Evolutionary conservation across 2,329 filamentous ascomycete genomes (phyloP).

Genomic region (Sporothrix brasiliensis): DNA sequence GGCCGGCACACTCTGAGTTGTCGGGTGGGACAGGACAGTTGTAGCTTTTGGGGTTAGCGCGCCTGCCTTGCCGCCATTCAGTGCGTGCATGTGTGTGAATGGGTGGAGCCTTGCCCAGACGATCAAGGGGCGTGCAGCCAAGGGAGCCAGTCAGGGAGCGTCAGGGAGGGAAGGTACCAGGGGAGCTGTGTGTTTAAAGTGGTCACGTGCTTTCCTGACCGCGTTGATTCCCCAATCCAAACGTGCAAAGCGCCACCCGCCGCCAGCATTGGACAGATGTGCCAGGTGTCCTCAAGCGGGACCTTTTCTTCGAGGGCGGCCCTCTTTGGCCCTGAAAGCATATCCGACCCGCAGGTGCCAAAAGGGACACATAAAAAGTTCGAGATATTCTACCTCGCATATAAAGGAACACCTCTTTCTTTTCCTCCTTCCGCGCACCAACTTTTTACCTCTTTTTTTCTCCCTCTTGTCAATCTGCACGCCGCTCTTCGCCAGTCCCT

Average conservation of each 20-base stretch:
- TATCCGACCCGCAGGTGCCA: slow-evolving; percentile 19
- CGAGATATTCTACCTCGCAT: slow-evolving; percentile 21
- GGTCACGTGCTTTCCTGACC: slow-evolving; percentile 21
- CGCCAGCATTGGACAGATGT: slow-evolving; percentile 31
- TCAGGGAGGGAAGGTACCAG: background rate
- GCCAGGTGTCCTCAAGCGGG: slow-evolving; percentile 38
- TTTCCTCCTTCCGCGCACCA: slow-evolving; percentile 10
- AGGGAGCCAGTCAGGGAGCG: slow-evolving; percentile 12
- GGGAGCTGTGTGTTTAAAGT: background rate
- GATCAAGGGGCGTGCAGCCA: slow-evolving; percentile 19
- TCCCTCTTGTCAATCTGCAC: slow-evolving; percentile 7
- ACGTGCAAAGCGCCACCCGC: slow-evolving; percentile 25
- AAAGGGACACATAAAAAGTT: slow-evolving; percentile 31
- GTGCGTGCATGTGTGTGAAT: slow-evolving; percentile 1
- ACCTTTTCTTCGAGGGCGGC: slow-evolving; percentile 15
- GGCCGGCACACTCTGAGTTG: background rate
- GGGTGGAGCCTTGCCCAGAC: slow-evolving; percentile 14
- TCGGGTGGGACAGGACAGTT: background rate
- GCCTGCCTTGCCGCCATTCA: slow-evolving; percentile 12
- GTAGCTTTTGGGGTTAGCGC: slow-evolving; percentile 19
- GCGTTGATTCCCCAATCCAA: background rate
- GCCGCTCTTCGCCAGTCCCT: background rate
- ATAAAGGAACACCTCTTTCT: slow-evolving; percentile 21
- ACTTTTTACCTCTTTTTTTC: slow-evolving; percentile 18
- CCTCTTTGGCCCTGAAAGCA: slow-evolving; percentile 19